Base-by-base conservation (phyloP, 2,329 filamentous ascomycete genomes). In the Colletotrichum sp. region DNA sequence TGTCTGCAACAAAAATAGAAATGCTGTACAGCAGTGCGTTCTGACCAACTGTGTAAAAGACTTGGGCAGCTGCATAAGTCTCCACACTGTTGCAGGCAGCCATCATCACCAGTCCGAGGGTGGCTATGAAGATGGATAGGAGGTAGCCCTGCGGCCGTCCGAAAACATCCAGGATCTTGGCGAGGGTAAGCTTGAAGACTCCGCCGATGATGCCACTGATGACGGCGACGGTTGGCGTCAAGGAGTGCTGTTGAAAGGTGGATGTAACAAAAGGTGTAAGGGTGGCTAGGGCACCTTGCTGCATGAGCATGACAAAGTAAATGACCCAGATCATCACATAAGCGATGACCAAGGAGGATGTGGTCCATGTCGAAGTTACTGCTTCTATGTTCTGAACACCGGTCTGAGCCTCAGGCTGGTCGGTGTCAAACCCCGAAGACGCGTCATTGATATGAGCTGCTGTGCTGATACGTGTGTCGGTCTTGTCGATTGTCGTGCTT, bases 81-180 rank as follows among this genome's bases (percentile, higher is more conserved):
- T 85, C 82, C 9, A 91, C 83, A 44, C 86, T 86, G 6, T 87
- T 83, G 78, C 86, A 91, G 0, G 86, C 84, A 16, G 91, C 91
- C 84, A 91, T 91, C 79, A 93, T 85, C 63, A 90, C 85, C 75
- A 91, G 63, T 5, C 86, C 84, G 64, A 89, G 83, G 66, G 88
- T 85, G 68, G 80, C 83, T 29, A 84, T 73, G 8, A 80, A 34
- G 8, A 84, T 76, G 52, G 79, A 81, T 32, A 85, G 61, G 3
- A 79, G 76, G 71, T 84, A 85, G 8, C 81, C 82, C 71, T 85
- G 81, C 5, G 82, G 79, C 27, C 84, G 82, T 22, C 84, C 84
- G 77, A 82, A 86, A 16, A 85, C 79, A 68, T 86, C 84, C 12
- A 83, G 80, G 12, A 85, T 78, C 77, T 85, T 86, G 19, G 85